These are phyloP conservation scores for Vigna radiata DNA, from an alignment of 306 rosid species.

Conservation along the genomic window DNA sequence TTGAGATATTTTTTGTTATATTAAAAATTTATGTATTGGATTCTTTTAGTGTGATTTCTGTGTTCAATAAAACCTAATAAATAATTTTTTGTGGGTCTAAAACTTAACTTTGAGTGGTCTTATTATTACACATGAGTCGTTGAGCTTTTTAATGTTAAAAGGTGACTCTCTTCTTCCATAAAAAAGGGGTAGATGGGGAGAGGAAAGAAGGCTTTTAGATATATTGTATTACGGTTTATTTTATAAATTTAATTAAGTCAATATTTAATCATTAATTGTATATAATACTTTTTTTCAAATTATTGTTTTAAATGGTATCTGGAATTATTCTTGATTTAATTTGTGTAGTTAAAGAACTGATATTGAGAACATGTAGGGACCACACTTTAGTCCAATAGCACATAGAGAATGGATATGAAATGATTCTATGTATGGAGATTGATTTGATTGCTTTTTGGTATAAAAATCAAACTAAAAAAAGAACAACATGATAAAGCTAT, in stretches of 20 bases:
- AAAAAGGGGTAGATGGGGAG: not conserved
- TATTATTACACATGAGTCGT: too few species aligned
- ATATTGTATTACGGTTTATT: constrained; percentile 1
- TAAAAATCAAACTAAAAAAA: constrained; percentile 2
- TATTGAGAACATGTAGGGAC: constrained; percentile 5
- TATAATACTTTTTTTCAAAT: not conserved
- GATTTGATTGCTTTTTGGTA: not conserved
- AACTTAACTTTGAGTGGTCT: not conserved
- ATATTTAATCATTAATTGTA: not conserved
- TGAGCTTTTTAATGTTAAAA: not conserved
- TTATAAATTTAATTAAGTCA: not conserved
- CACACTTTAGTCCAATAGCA: not conserved
- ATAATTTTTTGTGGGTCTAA: not conserved
- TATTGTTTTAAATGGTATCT: not conserved
- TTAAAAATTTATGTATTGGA: too few species aligned
- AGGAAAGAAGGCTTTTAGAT: not conserved
- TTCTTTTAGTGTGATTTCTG: not conserved
- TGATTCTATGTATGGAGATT: not conserved
- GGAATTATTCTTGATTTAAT: not conserved
- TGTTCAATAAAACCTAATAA: not conserved
- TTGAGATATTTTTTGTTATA: too few species aligned
- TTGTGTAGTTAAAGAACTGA: not conserved
- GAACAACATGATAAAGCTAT: not conserved
- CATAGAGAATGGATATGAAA: not conserved
- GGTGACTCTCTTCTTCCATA: not conserved